Percentiles rank a stretch among this genome's conserved stretches.
These are phyloP conservation scores for Malus sylvestris DNA, from an alignment of 306 rosid species.

Conservation along the genomic window DNA sequence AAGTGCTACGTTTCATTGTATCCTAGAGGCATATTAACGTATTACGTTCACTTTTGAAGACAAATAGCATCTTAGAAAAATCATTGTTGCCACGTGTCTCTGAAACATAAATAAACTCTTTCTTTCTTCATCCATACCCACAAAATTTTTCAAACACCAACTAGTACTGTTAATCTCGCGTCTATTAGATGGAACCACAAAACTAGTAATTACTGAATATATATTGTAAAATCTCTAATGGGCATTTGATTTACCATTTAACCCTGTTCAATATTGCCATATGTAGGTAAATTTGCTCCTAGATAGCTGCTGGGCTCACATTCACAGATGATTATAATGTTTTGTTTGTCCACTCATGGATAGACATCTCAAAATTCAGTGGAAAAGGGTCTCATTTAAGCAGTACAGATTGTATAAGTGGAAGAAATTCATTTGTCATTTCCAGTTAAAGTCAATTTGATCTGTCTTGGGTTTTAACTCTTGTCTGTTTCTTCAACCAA, in stretches of 20 bases:
- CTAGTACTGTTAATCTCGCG: too few relatives aligned
- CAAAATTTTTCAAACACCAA: too few relatives aligned
- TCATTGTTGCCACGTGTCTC: too few relatives aligned
- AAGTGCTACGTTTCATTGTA: too few relatives aligned
- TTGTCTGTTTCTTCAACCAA: background rate
- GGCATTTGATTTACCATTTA: background rate
- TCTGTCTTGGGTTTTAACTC: background rate
- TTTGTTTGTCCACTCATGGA: background rate
- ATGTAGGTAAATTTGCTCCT: background rate
- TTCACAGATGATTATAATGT: background rate
- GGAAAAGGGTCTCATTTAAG: background rate
- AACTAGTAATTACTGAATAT: background rate
- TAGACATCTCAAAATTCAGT: conserved; percentile 3
- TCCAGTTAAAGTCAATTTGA: conserved; percentile 1
- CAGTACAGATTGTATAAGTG: background rate
- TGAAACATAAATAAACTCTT: too few relatives aligned
- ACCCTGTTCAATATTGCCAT: background rate
- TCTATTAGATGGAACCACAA: background rate
- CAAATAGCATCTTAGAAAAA: too few relatives aligned
- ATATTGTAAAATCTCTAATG: background rate
- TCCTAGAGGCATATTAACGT: too few relatives aligned
- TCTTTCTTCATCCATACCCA: too few relatives aligned
- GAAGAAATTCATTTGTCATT: conserved; percentile 7
- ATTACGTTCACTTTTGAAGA: too few relatives aligned
- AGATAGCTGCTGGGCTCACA: background rate